Percentiles rank a stretch among this genome's conserved stretches.
phyloP scores from a whole-genome alignment of 208 protist genomes.

The Borovskyia barvae region DNA sequence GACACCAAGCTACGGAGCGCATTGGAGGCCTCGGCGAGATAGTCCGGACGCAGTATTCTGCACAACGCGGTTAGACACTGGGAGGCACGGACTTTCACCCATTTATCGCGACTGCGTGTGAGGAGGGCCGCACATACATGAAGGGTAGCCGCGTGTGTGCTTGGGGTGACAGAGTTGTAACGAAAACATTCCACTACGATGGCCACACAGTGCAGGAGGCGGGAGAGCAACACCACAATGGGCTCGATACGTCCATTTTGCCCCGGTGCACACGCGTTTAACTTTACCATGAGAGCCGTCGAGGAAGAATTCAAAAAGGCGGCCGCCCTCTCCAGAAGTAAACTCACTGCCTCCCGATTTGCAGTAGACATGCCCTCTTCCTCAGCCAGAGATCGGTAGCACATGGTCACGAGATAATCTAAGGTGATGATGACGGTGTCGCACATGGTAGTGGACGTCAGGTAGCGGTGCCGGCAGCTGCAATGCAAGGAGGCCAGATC shows the following conservation, averaged over 20 bases:
- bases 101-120: constrained; percentile 52
- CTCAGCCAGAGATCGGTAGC: constrained; percentile 51
- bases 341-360: constrained; percentile 62
- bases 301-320: constrained; percentile 56
- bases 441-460: constrained; percentile 49
- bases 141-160: constrained; percentile 63
- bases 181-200: constrained; percentile 79
- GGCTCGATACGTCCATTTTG: constrained; percentile 20
- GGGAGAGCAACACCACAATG: constrained; percentile 42
- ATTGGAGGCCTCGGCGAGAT: constrained; percentile 45
- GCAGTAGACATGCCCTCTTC: constrained; percentile 14
- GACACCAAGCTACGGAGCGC: constrained; percentile 30
- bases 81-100: constrained; percentile 67
- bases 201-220: constrained; percentile 69
- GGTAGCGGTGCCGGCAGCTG: constrained; percentile 49
- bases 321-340: constrained; percentile 62
- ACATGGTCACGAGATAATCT: constrained; percentile 76
- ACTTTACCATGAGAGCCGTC: constrained; percentile 36
- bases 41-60: constrained; percentile 52
- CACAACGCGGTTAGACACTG: constrained; percentile 55
- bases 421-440: constrained; percentile 68
- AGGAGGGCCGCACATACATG: constrained; percentile 73
- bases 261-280: constrained; percentile 15
- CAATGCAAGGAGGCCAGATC: constrained; percentile 75
- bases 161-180: constrained; percentile 62